phyloP scores from a whole-genome alignment of 495 filamentous ascomycete genomes.

The Penicillium coffeae region DNA sequence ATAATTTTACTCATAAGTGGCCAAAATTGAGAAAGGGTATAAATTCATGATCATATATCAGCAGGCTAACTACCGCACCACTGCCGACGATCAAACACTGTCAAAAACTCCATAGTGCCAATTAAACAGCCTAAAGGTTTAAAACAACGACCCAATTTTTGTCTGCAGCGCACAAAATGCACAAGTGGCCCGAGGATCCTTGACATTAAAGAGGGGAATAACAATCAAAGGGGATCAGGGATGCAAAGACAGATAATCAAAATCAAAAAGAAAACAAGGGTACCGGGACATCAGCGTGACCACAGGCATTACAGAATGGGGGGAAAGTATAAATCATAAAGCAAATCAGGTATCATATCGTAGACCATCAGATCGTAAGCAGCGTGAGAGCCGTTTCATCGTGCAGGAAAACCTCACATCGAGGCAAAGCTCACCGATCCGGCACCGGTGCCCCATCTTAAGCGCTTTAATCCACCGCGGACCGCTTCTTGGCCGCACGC shows the following conservation, averaged over 20 bases:
- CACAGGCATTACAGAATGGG: too few species aligned
- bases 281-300: too few species aligned
- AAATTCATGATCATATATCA: neutral
- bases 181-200: neutral
- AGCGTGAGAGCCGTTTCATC: constrained; percentile 2
- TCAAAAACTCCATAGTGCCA: neutral
- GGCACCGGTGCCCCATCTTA: constrained; percentile 40
- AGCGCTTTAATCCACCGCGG: constrained; percentile 38
- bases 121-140: neutral
- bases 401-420: neutral
- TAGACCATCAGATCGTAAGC: constrained; percentile 3
- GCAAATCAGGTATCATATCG: neutral
- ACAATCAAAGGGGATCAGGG: neutral
- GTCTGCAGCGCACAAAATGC: neutral
- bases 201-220: neutral
- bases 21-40: too few species aligned
- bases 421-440: constrained; percentile 32
- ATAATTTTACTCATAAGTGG: too few species aligned
- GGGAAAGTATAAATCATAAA: neutral
- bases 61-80: neutral
- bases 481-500: constrained; percentile 44
- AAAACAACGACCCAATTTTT: constrained; percentile 10
- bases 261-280: neutral
- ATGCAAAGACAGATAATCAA: neutral
- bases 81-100: neutral